Evolutionary conservation across 306 rosid species (phyloP), one percentile per base, ranked within the genome.

Genomic region (barrel medic (Medicago truncatula)): DNA sequence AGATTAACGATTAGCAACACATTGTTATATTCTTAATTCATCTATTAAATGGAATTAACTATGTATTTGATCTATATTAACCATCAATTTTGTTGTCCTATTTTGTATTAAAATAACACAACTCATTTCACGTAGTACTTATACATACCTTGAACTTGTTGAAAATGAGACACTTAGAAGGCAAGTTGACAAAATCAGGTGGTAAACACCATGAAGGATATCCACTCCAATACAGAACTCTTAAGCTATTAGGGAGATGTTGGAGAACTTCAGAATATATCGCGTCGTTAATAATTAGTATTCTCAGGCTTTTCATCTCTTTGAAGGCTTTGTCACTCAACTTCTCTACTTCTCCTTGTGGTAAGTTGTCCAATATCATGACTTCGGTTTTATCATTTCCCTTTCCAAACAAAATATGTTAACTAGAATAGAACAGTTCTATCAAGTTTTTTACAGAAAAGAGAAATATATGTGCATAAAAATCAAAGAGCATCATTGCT

Each of bases 221-320:
- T 58, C 64, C 64, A 12, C 64, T 58, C 64, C 64, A 58, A 58
- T 58, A 16, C 64, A 58, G 64, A 25, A 58, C 64, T 58, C 64
- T 58, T 58, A 58, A 58, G 39, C 39, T 58, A 58, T 58, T 14
- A 23, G 64, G 64, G 4, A 58, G 64, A 58, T 58, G 16, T 23
- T 58, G 64, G 64, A 58, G 64, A 38, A 58, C 64, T 58, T 58
- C 64, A 2, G 64, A 58, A 58, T 23, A 58, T 58, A 58, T 7
- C 3, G 39, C 39, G 4, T 58, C 64, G 4, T 58, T 58, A 23
- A 58, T 23, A 23, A 58, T 58, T 58, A 58, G 64, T 23, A 58
- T 58, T 58, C 64, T 58, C 39, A 58, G 36, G 64, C 64, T 58
- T 58, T 58, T 23, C 64, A 58, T 58, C 39, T 58, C 64, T 25